Base-by-base conservation (phyloP, 2,329 filamentous ascomycete species). In the Gaeumannomyces sp. region DNA sequence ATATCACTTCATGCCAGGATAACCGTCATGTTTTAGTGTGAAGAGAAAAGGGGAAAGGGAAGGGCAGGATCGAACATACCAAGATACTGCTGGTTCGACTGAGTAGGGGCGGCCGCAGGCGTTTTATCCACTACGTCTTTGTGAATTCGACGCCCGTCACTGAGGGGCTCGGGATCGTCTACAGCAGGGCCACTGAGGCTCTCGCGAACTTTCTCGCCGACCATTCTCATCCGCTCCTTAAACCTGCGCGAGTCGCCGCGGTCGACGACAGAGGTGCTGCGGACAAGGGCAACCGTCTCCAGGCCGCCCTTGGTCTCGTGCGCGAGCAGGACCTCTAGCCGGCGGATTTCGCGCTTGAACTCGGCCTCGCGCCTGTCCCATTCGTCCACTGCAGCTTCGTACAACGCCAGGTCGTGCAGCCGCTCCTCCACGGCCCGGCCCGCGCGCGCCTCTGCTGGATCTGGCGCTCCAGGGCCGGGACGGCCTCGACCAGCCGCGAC, bases 221-320 rank as follows among this genome's bases (percentile, higher is more conserved):
- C 63, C 31, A 68, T 64, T 62, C 73, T 71, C 31, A 79, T 60
- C 58, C 66, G 72, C 19, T 72, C 72, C 35, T 72, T 69, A 62
- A 79, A 74, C 16, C 72, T 64, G 62, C 69, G 73, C 19, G 72
- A 71, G 33, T 72, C 71, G 60, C 73, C 75, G 45, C 80, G 71
- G 65, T 79, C 75, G 27, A 81, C 70, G 27, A 81, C 68, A 58
- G 78, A 81, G 19, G 74, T 74, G 5, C 76, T 74, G 59, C 80
- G 75, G 16, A 78, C 79, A 29, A 82, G 66, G 1, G 76, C 72
- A 2, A 82, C 80, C n/a, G 77, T 76, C 64, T 78, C 78, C 38
- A 82, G 71, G 3, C 79, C 78, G 31, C 76, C 73, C 25, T 68
- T 71, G n/a, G 74, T 76, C 53, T 72, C 66, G 31, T 68, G 71